Evolutionary conservation across 2,329 filamentous ascomycete species (phyloP).

Genomic region (Calycina marina): DNA sequence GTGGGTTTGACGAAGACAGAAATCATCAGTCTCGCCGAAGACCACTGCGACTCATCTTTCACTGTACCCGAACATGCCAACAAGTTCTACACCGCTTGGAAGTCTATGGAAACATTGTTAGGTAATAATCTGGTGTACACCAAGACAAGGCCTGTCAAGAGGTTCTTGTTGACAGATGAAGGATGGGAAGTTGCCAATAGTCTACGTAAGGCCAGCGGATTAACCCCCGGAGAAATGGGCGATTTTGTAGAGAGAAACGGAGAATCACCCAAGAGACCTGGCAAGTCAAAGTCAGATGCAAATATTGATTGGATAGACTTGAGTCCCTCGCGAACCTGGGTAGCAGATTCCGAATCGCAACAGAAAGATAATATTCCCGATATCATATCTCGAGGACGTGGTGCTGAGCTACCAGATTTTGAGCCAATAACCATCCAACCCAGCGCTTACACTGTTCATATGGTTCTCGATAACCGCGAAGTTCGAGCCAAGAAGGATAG

Average conservation of each 20-base stretch:
- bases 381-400: conserved; percentile 16
- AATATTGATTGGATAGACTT: conserved; percentile 4
- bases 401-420: conserved; percentile 25
- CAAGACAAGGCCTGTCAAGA: conserved; percentile 49
- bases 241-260: conserved; percentile 4
- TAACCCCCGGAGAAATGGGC: conserved; percentile 4
- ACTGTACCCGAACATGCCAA: conserved; percentile 50
- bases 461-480: conserved; percentile 64
- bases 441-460: conserved; percentile 54
- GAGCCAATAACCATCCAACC: conserved; percentile 46
- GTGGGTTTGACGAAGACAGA: conserved; percentile 51
- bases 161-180: conserved; percentile 60
- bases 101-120: conserved; percentile 62
- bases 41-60: conserved; percentile 60
- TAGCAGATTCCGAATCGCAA: background rate
- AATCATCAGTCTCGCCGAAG: conserved; percentile 54
- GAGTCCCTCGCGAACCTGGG: background rate
- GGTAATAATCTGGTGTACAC: conserved; percentile 63
- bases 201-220: conserved; percentile 35
- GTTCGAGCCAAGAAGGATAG: conserved; percentile 57
- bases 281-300: background rate
- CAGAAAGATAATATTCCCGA: conserved; percentile 4
- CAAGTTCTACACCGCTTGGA: conserved; percentile 69
- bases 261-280: background rate
- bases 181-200: conserved; percentile 61